Base-by-base conservation (phyloP, 805 yeast species). In the Yarrowia sp. region DNA sequence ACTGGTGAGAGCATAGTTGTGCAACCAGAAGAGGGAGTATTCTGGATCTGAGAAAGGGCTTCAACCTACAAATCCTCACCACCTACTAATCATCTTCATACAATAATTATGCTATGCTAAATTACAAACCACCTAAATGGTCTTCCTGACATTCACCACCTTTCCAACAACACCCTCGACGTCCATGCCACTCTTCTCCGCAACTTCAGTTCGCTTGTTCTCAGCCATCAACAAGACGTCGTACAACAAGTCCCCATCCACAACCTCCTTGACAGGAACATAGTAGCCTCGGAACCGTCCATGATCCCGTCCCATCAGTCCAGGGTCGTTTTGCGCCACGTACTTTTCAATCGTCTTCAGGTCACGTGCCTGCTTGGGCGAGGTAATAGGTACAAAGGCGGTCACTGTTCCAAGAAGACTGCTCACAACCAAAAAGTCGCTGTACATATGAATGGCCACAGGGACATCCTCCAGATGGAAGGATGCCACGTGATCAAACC, bases 381-480 rank as follows among this genome's bases (percentile, higher is more conserved):
- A 81, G 12, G 81, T 70, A 43, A 93, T 71, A 0, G 99, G 97
- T 14, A 84, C 75, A 24, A 95, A 71, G 1, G 84, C 78, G 0
- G 97, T 97, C 19, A 95, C 74, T 0, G 90, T 84, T 0, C 99
- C 99, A 69, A 87, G 90, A 1, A 95, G 68, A 0, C 97, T 95
- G 0, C 87, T 89, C 9, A 79, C 74, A 1, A 82, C 82, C 52
- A 89, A 74, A 1, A 80, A 72, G 1, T 85, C 85, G 2, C 10
- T 3, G 9, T 6, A 16, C 64, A 81, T 80, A 33, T 76, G 77
- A 67, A 93, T 80, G 0, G 86, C 78, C 3, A 87, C 86, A 0
- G 89, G 83, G 8, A 89, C 83, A 71, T 95, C 99, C 26, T 83
- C 87, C 2, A 88, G 70, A 73, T 79, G 85, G 72, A 83, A 88